These are phyloP conservation scores for Lineolata rhizophorae DNA, from an alignment of 495 filamentous ascomycete genomes.

Conservation along the genomic window DNA sequence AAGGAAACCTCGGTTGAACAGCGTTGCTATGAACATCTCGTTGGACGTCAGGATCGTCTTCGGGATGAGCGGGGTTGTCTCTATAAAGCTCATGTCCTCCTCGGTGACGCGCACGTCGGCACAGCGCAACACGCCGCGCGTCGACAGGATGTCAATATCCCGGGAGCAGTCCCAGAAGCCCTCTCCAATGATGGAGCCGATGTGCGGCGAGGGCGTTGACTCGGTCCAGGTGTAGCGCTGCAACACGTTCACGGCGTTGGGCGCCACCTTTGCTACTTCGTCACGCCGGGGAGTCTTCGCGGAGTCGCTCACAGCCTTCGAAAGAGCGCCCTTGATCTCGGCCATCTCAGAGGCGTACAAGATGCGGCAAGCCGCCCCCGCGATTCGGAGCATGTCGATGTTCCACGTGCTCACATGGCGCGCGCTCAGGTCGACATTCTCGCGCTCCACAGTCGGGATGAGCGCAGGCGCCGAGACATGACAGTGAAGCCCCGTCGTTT, in stretches of 20 bases:
- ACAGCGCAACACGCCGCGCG: conserved; percentile 59
- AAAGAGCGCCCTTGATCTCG: conserved; percentile 32
- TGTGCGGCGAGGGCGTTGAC: conserved; percentile 64
- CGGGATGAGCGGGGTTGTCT: conserved; percentile 72
- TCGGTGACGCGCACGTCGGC: conserved; percentile 57
- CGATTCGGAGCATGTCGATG: conserved; percentile 74
- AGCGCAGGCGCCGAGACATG: conserved; percentile 98
- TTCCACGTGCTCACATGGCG: conserved; percentile 91
- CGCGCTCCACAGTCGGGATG: conserved; percentile 95
- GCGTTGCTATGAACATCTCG: conserved; percentile 47
- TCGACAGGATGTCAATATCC: conserved; percentile 72
- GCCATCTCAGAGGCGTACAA: conserved; percentile 73
- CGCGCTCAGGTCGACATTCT: conserved; percentile 91
- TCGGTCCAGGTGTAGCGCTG: conserved; percentile 67
- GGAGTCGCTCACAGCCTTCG: conserved; percentile 15
- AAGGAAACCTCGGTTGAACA: conserved; percentile 61
- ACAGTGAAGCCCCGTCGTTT: conserved; percentile 82
- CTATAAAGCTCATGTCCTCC: conserved; percentile 70
- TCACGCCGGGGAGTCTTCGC: conserved; percentile 30
- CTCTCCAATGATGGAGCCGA: conserved; percentile 70
- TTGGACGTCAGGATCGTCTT: conserved; percentile 36
- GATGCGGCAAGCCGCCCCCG: conserved; percentile 74
- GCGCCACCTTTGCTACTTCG: conserved; percentile 39
- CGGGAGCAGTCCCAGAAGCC: conserved; percentile 86
- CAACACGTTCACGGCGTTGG: conserved; percentile 56